A percentile compares a stretch with the other conserved stretches of the same genome.
phyloP scores from a whole-genome alignment of 768 basidiomycete genomes.

The Dentipellis sp. region DNA sequence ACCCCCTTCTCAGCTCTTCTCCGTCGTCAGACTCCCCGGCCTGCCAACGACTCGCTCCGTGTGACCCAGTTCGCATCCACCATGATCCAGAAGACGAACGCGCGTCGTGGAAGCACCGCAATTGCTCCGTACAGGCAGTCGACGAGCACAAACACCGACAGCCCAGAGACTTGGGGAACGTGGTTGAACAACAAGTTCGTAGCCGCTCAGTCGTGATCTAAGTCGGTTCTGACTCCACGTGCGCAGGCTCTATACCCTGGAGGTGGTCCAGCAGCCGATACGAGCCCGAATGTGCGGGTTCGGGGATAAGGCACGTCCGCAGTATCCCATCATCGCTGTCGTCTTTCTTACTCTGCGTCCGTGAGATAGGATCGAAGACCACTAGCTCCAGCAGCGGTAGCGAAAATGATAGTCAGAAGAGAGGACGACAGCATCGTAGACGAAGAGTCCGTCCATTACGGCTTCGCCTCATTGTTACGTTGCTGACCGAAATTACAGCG shows the following conservation, averaged over 20 bases:
- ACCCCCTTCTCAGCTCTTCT: not conserved
- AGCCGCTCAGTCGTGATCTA: not conserved
- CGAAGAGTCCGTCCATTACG: conserved; percentile 51
- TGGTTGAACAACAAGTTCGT: conserved; percentile 59
- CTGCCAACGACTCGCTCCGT: conserved; percentile 11
- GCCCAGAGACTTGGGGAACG: conserved; percentile 59
- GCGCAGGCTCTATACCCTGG: conserved; percentile 68
- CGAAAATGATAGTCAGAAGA: conserved; percentile 68
- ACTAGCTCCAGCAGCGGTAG: conserved; percentile 83
- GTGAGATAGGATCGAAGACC: conserved; percentile 76
- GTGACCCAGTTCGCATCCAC: conserved; percentile 5
- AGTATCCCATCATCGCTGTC: conserved; percentile 5
- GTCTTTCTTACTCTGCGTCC: conserved; percentile 7
- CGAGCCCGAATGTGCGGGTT: conserved; percentile 95
- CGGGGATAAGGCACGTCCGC: conserved; percentile 73
- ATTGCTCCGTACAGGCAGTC: conserved; percentile 12
- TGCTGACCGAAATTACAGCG: conserved; percentile 32
- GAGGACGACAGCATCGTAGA: conserved; percentile 62
- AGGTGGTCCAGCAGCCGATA: conserved; percentile 81
- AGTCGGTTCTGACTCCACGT: conserved; percentile 1
- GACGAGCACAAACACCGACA: conserved; percentile 19
- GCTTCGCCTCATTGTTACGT: not conserved
- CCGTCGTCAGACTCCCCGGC: not conserved
- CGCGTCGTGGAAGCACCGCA: conserved; percentile 27
- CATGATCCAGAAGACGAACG: conserved; percentile 65